These are phyloP conservation scores for Cryphonectria parasitica DNA, from an alignment of 2,329 filamentous ascomycete species.

Conservation along the genomic window DNA sequence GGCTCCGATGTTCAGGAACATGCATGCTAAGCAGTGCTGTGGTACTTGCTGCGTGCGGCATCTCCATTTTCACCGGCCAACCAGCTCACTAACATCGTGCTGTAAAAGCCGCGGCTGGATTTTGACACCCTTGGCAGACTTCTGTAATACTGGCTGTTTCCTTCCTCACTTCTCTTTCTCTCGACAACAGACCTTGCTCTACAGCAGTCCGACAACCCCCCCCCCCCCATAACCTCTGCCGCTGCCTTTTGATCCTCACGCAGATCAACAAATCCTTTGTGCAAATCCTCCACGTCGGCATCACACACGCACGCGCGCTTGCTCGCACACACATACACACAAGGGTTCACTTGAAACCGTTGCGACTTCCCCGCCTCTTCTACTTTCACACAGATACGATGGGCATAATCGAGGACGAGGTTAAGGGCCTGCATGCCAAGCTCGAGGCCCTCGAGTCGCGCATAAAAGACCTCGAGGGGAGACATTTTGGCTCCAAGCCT, in stretches of 20 bases:
- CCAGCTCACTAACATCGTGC: background rate
- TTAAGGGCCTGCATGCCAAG: slow-evolving; percentile 83
- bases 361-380: slow-evolving; percentile 7
- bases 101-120: slow-evolving; percentile 18
- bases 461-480: slow-evolving; percentile 81
- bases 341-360: slow-evolving; percentile 5
- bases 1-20: slow-evolving; percentile 6
- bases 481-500: slow-evolving; percentile 60
- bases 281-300: slow-evolving; percentile 1
- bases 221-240: slow-evolving; percentile 8
- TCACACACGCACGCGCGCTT: background rate
- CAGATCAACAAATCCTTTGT: background rate
- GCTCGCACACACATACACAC: background rate
- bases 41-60: background rate
- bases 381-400: slow-evolving; percentile 57
- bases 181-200: slow-evolving; percentile 2
- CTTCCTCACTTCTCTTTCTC: background rate
- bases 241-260: background rate
- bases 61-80: background rate
- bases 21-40: background rate
- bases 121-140: slow-evolving; percentile 13
- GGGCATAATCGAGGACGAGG: slow-evolving; percentile 85
- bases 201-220: slow-evolving; percentile 11
- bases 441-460: slow-evolving; percentile 83
- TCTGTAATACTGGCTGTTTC: background rate